Percentiles rank a stretch among this genome's conserved stretches.
These are phyloP conservation scores for Cyberlindnera samutprakarnensis DNA, from an alignment of 805 yeast species.

Conservation along the genomic window DNA sequence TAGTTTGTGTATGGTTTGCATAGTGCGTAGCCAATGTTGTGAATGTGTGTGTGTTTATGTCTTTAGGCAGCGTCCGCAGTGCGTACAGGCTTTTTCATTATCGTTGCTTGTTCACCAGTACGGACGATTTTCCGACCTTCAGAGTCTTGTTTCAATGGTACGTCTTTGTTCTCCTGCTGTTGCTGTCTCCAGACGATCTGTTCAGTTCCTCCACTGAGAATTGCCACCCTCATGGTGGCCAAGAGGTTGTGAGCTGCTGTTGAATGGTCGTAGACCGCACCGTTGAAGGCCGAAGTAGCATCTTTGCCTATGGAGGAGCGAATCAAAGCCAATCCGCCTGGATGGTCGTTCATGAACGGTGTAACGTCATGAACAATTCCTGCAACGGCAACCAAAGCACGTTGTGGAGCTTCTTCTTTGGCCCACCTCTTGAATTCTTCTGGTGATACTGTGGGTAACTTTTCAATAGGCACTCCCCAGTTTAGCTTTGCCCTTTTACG, in stretches of 20 bases:
- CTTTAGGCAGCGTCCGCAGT: constrained; percentile 54
- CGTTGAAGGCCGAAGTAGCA: constrained; percentile 90
- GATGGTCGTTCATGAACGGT: constrained; percentile 86
- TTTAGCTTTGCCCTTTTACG: constrained; percentile 67
- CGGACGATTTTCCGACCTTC: constrained; percentile 50
- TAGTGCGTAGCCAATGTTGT: too few relatives aligned
- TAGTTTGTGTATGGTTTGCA: too few relatives aligned
- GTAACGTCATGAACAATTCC: constrained; percentile 93
- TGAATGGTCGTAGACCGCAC: constrained; percentile 90
- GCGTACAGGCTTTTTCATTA: constrained; percentile 34
- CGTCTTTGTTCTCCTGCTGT: constrained; percentile 57
- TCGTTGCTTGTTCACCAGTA: constrained; percentile 54
- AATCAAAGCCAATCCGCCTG: constrained; percentile 82
- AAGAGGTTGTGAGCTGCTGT: constrained; percentile 87
- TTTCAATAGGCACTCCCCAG: constrained; percentile 94
- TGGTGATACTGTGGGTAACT: constrained; percentile 60
- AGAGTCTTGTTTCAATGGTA: constrained; percentile 45
- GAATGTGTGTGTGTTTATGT: too few relatives aligned
- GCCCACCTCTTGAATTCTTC: constrained; percentile 39
- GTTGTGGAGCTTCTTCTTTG: constrained; percentile 36
- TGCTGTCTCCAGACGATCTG: constrained; percentile 77
- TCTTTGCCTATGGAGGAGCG: constrained; percentile 83
- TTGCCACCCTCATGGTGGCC: constrained; percentile 92
- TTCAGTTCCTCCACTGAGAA: constrained; percentile 72
- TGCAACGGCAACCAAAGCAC: constrained; percentile 72